phyloP scores from a whole-genome alignment of 768 basidiomycete genomes.

The Pleurotus tuber-regium region DNA sequence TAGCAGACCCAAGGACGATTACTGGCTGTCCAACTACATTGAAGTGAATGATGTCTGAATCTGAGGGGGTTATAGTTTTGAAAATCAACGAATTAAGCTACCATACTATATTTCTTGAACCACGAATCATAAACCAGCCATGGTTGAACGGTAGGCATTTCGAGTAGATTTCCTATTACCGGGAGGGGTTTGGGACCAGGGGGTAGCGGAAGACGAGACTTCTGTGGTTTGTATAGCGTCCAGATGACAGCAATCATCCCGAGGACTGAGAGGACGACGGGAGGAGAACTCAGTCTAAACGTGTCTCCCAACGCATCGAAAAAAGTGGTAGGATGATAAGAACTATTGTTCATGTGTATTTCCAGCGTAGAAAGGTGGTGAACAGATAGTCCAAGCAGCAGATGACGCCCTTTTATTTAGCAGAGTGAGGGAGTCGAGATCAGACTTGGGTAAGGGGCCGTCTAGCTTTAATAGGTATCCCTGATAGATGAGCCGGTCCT shows the following conservation, averaged over 20 bases:
- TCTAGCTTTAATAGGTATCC: no score
- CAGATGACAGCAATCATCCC: background rate
- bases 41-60: constrained; percentile 26
- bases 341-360: background rate
- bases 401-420: no score
- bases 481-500: no score
- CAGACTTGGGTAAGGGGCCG: no score
- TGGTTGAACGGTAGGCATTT: constrained; percentile 30
- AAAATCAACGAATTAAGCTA: background rate
- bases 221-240: background rate
- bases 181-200: constrained; percentile 36
- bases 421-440: no score
- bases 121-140: constrained; percentile 32
- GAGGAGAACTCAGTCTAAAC: background rate
- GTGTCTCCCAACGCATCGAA: background rate
- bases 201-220: constrained; percentile 20
- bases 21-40: constrained; percentile 20
- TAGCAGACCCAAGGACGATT: constrained; percentile 21
- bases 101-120: constrained; percentile 33
- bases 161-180: constrained; percentile 33
- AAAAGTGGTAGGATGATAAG: background rate
- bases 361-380: no score
- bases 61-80: background rate
- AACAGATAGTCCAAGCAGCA: no score
- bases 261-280: background rate